These are phyloP conservation scores for Apiotrichum porosum DNA, from an alignment of 1,284 basidiomycete species.

Conservation along the genomic window DNA sequence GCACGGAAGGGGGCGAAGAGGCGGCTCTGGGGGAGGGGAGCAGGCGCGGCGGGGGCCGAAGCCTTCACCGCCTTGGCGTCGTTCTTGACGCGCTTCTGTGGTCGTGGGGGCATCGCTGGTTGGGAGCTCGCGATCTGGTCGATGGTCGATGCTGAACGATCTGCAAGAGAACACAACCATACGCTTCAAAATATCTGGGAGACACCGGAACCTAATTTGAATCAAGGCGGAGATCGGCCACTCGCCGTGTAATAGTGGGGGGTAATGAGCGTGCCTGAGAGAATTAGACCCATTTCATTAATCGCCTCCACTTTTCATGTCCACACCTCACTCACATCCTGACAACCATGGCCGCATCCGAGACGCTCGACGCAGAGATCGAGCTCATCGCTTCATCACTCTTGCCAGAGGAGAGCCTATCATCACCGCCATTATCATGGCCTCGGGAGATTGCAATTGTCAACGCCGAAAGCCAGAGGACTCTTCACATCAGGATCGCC, in stretches of 20 bases:
- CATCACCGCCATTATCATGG: conserved; percentile 21
- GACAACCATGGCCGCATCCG: too few species aligned
- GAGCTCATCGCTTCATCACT: conserved; percentile 54
- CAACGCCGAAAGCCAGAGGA: conserved; percentile 50
- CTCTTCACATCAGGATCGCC: conserved; percentile 51
- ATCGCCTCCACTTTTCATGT: too few species aligned
- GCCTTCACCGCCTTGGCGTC: neutral
- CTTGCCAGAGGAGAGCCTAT: conserved; percentile 57
- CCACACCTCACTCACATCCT: too few species aligned
- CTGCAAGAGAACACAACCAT: too few species aligned
- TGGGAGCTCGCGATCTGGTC: neutral
- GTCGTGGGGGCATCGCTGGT: conserved; percentile 15
- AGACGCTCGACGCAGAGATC: conserved; percentile 34
- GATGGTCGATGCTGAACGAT: too few species aligned
- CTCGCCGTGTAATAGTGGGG: too few species aligned
- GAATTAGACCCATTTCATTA: too few species aligned
- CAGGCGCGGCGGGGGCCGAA: neutral
- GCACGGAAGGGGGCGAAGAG: conserved; percentile 95
- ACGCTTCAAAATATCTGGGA: too few species aligned
- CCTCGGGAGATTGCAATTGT: conserved; percentile 32
- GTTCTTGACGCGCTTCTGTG: conserved; percentile 16
- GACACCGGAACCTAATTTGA: too few species aligned
- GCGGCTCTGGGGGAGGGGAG: conserved; percentile 25
- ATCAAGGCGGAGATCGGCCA: too few species aligned
- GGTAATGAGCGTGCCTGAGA: too few species aligned